Conservation (phyloP, 176 grass and related monocot species). For the Carex kokanica region DNA sequence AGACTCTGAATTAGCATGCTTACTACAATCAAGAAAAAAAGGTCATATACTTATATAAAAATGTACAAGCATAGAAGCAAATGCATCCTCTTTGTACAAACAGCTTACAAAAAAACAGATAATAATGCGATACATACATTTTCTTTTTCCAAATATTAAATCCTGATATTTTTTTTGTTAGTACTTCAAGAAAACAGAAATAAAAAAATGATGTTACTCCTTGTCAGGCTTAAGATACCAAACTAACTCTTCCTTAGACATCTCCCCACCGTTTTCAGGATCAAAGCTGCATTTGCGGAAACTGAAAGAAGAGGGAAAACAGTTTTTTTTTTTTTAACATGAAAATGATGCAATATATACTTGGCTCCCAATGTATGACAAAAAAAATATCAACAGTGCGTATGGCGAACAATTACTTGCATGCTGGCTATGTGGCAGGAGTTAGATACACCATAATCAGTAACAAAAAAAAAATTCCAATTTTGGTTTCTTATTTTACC, state of each 20-base stretch:
- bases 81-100: background rate
- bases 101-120: background rate
- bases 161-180: background rate
- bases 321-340: background rate
- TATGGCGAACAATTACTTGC: background rate
- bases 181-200: background rate
- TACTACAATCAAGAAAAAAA: background rate
- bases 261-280: constrained; percentile 72
- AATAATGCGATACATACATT: background rate
- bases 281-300: constrained; percentile 88
- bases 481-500: background rate
- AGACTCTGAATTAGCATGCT: background rate
- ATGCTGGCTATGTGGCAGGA: background rate
- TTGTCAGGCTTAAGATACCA: constrained; percentile 49
- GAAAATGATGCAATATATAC: background rate
- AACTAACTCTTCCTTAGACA: constrained; percentile 66
- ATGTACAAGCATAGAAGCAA: background rate
- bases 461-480: background rate
- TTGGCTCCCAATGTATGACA: background rate
- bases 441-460: background rate
- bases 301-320: constrained; percentile 38
- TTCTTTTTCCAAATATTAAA: constrained; percentile 1
- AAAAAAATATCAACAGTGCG: background rate
- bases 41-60: background rate
- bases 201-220: background rate